A percentile compares a stretch with the other conserved stretches of the same genome.
These are phyloP conservation scores for Vicia faba DNA, from an alignment of 306 rosid species.

Conservation along the genomic window DNA sequence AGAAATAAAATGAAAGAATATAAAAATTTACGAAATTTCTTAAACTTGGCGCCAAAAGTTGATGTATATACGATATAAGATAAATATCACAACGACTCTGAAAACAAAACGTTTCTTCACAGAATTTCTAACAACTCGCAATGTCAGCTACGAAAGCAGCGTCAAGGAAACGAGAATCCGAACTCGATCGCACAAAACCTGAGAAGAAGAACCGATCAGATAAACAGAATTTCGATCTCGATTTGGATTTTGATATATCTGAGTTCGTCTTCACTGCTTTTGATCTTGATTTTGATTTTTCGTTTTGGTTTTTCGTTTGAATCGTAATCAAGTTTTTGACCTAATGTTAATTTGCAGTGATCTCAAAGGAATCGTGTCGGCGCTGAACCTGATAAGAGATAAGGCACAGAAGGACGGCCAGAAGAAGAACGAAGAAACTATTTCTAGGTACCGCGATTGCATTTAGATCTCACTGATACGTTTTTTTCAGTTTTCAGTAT, in stretches of 20 bases:
- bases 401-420: slow-evolving; percentile 86
- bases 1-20: too few relatives aligned
- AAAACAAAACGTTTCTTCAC: slow-evolving; percentile 20
- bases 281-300: not conserved
- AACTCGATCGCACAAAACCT: slow-evolving; percentile 48
- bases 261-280: slow-evolving; percentile 47
- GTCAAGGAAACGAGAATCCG: slow-evolving; percentile 56
- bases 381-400: slow-evolving; percentile 78
- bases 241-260: slow-evolving; percentile 72
- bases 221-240: slow-evolving; percentile 44
- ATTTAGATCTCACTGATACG: slow-evolving; percentile 13
- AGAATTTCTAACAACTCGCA: slow-evolving; percentile 35
- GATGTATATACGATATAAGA: too few relatives aligned
- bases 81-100: not conserved
- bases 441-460: slow-evolving; percentile 63
- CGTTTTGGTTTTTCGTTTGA: not conserved
- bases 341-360: slow-evolving; percentile 54
- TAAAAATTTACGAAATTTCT: too few relatives aligned
- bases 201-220: slow-evolving; percentile 52
- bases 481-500: slow-evolving; percentile 2
- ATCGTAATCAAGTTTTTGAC: slow-evolving; percentile 1
- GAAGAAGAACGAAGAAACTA: slow-evolving; percentile 96
- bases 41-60: too few relatives aligned
- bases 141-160: slow-evolving; percentile 63
- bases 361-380: slow-evolving; percentile 79